A percentile compares a stretch with the other conserved stretches of the same genome.
phyloP scores from a whole-genome alignment of 352 stramenopile genomes.

The Globisporangium viniferum region DNA sequence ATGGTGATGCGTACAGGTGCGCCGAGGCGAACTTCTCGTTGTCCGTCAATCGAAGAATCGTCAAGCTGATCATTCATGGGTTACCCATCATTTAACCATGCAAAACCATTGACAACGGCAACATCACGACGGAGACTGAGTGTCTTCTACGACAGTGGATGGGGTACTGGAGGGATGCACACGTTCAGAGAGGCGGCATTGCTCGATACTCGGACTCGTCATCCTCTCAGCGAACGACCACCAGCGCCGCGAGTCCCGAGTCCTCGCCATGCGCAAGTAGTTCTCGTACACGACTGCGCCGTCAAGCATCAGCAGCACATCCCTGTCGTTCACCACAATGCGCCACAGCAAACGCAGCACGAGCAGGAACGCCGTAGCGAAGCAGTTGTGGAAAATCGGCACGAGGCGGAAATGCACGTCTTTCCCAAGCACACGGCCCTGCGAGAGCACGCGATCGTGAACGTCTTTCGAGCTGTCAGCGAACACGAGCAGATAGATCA shows the following conservation, averaged over 20 bases:
- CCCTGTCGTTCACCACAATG: neutral
- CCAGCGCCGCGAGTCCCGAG: neutral
- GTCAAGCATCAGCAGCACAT: constrained; percentile 24
- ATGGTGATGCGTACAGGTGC: no score
- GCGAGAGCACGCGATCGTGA: constrained; percentile 18
- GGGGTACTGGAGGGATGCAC: neutral
- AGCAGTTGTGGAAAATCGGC: constrained; percentile 23
- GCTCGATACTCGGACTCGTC: neutral
- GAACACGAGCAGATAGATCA: constrained; percentile 1
- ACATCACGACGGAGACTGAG: neutral
- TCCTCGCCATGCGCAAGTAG: neutral
- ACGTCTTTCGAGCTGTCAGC: neutral
- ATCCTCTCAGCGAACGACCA: neutral
- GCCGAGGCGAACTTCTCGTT: no score
- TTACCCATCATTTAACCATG: neutral
- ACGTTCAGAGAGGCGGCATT: neutral
- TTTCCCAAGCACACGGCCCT: neutral
- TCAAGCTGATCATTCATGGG: neutral
- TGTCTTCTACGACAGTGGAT: neutral
- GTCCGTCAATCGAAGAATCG: neutral
- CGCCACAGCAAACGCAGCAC: constrained; percentile 21
- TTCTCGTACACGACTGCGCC: constrained; percentile 22
- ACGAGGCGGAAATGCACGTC: constrained; percentile 18
- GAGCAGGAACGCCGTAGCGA: constrained; percentile 17
- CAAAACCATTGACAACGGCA: neutral